Base-by-base conservation (phyloP, 805 yeast genomes). In the Candida khao-thaluensis region DNA sequence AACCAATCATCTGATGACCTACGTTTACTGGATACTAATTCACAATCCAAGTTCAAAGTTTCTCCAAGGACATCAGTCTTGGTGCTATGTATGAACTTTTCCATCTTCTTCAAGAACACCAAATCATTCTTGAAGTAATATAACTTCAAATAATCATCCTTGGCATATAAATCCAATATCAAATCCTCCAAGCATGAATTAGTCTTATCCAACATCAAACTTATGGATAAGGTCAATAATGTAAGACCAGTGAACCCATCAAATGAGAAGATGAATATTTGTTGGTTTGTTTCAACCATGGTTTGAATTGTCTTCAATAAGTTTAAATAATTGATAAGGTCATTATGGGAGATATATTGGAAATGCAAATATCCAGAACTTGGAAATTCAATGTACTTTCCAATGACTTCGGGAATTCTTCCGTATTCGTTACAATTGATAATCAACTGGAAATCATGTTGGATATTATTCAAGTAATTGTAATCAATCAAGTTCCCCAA, bases 381-480 rank as follows among this genome's bases (percentile, higher is more conserved):
- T 5, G 72, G 69, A 41, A 65, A 64, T 38, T 64, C 71, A 33
- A 64, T 44, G 42, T 54, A 55, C 30, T 41, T 35, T 11, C 51
- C 51, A 25, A 78, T 51, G 7, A 59, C 60, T 1, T 53, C 51
- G 11, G 71, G 50, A 2, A 62, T 42, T 16, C 7, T 48, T 1
- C 85, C 85, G 40, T 81, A 73, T 42, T 77, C 85, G 40, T 72
- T 71, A 57, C 89, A 83, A 47, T 72, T 69, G 12, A 82, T 61
- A 44, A 73, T 74, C 10, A 80, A 49, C 29, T 66, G 67, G 78
- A 83, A 80, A 17, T 68, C 57, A 2, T 43, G 44, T 5, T 39
- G 27, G 15, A 43, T 30, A 21, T 37, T 36, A 12, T 35, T 29
- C 25, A 59, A 27, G 20, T 47, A 52, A 37, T 57, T 54, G 43